Conservation (phyloP, 495 filamentous ascomycete genomes). For the Massariosphaeria phaeospora region DNA sequence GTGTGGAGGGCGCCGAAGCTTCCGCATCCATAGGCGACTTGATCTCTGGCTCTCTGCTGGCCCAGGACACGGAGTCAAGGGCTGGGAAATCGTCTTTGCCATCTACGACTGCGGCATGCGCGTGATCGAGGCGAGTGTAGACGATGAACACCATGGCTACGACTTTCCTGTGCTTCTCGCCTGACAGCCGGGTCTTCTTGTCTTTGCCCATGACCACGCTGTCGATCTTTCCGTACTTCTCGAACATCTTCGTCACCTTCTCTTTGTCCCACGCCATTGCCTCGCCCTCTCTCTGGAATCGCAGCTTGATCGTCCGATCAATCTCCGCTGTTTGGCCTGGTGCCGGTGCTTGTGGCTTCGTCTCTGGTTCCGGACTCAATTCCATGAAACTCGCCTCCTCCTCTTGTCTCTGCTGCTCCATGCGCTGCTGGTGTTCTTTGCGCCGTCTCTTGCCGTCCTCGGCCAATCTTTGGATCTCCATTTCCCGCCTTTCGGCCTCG, state of each 20-base stretch:
- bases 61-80: slow-evolving; percentile 56
- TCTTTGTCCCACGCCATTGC: slow-evolving; percentile 46
- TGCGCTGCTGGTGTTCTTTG: slow-evolving; percentile 38
- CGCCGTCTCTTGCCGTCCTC: slow-evolving; percentile 54
- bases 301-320: slow-evolving; percentile 57
- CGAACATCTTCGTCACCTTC: slow-evolving; percentile 45
- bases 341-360: slow-evolving; percentile 29
- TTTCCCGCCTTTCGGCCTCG: slow-evolving; percentile 54
- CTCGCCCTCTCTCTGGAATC: slow-evolving; percentile 51
- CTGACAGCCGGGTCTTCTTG: slow-evolving; percentile 50
- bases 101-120: slow-evolving; percentile 57
- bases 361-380: slow-evolving; percentile 26
- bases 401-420: slow-evolving; percentile 45
- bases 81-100: slow-evolving; percentile 45
- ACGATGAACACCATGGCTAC: slow-evolving; percentile 53
- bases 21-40: slow-evolving; percentile 25
- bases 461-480: slow-evolving; percentile 57
- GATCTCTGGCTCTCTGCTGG: slow-evolving; percentile 45
- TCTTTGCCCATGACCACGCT: slow-evolving; percentile 52
- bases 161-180: slow-evolving; percentile 51
- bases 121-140: slow-evolving; percentile 55
- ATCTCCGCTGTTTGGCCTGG: slow-evolving; percentile 45
- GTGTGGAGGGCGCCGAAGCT: slow-evolving; percentile 31
- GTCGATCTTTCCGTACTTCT: slow-evolving; percentile 54
- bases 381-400: slow-evolving; percentile 47